phyloP scores from a whole-genome alignment of 78 protist species.

The Salpingoeca rosetta region DNA sequence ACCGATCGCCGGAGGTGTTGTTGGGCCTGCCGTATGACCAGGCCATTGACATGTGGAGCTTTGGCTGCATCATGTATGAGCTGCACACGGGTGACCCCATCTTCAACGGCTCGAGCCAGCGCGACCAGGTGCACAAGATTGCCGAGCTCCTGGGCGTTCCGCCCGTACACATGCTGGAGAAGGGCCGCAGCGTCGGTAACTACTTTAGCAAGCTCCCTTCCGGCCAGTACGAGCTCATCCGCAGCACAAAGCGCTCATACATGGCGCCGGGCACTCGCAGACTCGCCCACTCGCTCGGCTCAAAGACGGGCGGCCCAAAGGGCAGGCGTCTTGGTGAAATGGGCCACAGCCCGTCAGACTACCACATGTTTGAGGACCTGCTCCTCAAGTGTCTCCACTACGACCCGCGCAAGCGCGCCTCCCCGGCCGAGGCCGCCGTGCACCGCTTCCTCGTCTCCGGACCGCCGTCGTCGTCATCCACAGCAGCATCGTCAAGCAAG shows the following conservation, averaged over 20 bases:
- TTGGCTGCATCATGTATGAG: conserved; percentile 94
- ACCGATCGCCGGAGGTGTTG: conserved; percentile 74
- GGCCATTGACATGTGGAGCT: conserved; percentile 87
- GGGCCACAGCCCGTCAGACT: conserved; percentile 59
- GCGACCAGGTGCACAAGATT: conserved; percentile 66
- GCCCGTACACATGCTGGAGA: conserved; percentile 44
- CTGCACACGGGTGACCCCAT: conserved; percentile 82
- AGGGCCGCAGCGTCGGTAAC: conserved; percentile 30
- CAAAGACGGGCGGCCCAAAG: conserved; percentile 51
- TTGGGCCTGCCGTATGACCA: conserved; percentile 2
- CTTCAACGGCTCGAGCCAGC: conserved; percentile 81
- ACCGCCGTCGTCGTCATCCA: neutral
- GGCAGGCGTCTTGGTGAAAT: conserved; percentile 51
- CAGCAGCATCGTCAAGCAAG: neutral
- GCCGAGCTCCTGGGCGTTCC: conserved; percentile 79
- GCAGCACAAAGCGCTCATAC: neutral
- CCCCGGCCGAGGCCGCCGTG: conserved; percentile 52
- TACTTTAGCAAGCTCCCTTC: conserved; percentile 26
- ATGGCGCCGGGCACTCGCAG: neutral
- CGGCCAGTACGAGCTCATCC: neutral
- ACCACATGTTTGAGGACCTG: conserved; percentile 33
- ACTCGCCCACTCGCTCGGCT: conserved; percentile 43
- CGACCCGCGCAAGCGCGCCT: conserved; percentile 57
- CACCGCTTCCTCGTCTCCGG: conserved; percentile 55
- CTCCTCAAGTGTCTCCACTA: conserved; percentile 46